phyloP scores from a whole-genome alignment of 202 grass and related monocot species.

The Schoenoplectus tabernaemontani region DNA sequence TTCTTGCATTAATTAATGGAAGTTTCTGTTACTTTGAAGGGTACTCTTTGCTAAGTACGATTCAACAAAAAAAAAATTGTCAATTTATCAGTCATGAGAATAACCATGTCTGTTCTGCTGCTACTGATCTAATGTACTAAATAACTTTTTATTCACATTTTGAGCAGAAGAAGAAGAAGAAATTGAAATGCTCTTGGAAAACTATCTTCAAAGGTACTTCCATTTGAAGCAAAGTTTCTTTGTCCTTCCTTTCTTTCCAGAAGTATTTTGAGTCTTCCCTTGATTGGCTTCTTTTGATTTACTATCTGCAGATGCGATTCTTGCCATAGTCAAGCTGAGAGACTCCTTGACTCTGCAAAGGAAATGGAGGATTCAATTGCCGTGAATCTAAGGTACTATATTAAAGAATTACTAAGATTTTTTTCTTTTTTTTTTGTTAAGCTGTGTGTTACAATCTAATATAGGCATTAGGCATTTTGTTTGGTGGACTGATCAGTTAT shows the following conservation, averaged over 20 bases:
- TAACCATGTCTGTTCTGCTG: neutral
- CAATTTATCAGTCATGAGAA: neutral
- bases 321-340: slow-evolving; percentile 97
- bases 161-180: slow-evolving; percentile 97
- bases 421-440: slow-evolving; percentile 27
- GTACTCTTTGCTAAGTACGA: neutral
- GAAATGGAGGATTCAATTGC: slow-evolving; percentile 99
- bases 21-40: neutral
- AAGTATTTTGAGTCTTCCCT: neutral
- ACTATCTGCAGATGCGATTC: slow-evolving; percentile 73
- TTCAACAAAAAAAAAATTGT: neutral
- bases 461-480: neutral
- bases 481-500: slow-evolving; percentile 21
- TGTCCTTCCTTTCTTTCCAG: slow-evolving; percentile 6
- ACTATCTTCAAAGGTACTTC: slow-evolving; percentile 86
- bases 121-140: neutral
- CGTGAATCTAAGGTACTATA: slow-evolving; percentile 92
- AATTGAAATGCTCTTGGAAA: slow-evolving; percentile 99
- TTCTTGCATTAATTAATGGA: neutral
- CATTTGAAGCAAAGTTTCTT: neutral
- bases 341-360: slow-evolving; percentile 87
- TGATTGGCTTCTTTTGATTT: slow-evolving; percentile 6
- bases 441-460: slow-evolving; percentile 22
- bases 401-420: neutral
- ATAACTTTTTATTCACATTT: slow-evolving; percentile 9